Base-by-base conservation (phyloP, 192 early-diverging fungal species). In the Endogone sp. region DNA sequence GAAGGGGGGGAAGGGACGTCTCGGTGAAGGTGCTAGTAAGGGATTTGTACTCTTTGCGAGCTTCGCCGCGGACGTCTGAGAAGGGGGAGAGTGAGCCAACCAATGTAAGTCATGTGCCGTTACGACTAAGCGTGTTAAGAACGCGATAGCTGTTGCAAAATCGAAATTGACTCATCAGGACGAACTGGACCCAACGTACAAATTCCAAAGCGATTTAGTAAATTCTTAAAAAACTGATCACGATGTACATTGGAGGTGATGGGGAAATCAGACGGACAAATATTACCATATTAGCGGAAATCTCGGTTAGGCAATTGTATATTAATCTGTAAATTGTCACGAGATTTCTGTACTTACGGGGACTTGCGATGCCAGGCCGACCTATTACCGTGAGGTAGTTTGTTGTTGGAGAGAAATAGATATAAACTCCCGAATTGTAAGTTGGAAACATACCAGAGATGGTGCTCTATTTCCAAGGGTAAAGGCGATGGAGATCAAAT, bases 1-100 rank as follows among this genome's bases (percentile, higher is more conserved):
- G 84, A 23, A 80, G 80, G 22, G 72, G 71, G 1, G 87, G 82
- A 57, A 83, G 80, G 9, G 68, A 73, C 9, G 81, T 75, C 55
- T 86, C 78, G 20, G 86, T 84, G 56, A 83, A 83, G 3, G 71
- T 70, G 29, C 82, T 77, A 8, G 76, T 62, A 32, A 86, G 72
- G 75, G 79, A 76, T 74, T 91, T 90, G 73, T 86, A 88, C 60
- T 86, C 85, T 49, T 85, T 89, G 62, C 81, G 76, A 20, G 85
- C 71, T 67, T 83, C 83, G 22, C 79, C 73, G 2, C 76, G 79
- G 13, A 85, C 64, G 64, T 81, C 44, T 28, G 44, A 4, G 27
- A 6, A 20, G 2, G 28, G 1, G 21, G 57, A 22, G 11, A 10
- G 28, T 25, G 25, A 13, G 60, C 8, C 10, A 61, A 56, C n/a